These are phyloP conservation scores for Globisporangium barbulae DNA, from an alignment of 352 stramenopile genomes.

Conservation along the genomic window DNA sequence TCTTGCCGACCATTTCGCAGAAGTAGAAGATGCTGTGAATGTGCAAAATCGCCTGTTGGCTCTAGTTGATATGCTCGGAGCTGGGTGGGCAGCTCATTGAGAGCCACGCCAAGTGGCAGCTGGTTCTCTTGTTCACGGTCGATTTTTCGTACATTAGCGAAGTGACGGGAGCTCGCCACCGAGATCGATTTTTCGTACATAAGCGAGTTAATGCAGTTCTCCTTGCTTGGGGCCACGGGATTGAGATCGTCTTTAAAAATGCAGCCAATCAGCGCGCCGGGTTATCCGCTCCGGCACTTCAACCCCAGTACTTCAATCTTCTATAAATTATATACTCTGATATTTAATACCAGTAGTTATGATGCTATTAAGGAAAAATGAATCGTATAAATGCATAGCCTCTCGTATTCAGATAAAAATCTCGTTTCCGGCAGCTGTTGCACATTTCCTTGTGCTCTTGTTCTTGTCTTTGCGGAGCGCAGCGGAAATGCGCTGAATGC, in stretches of 20 bases:
- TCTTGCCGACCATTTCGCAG: conserved; percentile 30
- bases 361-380: background rate
- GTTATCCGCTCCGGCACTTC: conserved; percentile 3
- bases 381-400: background rate
- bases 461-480: conserved; percentile 9
- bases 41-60: background rate
- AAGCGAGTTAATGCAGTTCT: background rate
- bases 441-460: conserved; percentile 1
- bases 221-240: background rate
- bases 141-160: background rate
- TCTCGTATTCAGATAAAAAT: background rate
- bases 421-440: background rate
- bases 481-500: conserved; percentile 2
- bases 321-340: background rate
- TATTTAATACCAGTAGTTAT: background rate
- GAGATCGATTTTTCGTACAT: background rate
- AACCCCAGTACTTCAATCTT: conserved; percentile 8
- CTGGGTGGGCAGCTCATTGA: background rate
- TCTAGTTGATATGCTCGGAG: background rate
- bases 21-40: background rate
- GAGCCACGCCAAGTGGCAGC: too few species aligned
- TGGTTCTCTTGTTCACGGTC: too few species aligned
- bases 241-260: conserved; percentile 11
- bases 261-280: conserved; percentile 15
- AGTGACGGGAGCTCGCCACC: too few species aligned